Evolutionary conservation across 306 rosid genomes (phyloP).

Genomic region (Pachyrhizus erosus): DNA sequence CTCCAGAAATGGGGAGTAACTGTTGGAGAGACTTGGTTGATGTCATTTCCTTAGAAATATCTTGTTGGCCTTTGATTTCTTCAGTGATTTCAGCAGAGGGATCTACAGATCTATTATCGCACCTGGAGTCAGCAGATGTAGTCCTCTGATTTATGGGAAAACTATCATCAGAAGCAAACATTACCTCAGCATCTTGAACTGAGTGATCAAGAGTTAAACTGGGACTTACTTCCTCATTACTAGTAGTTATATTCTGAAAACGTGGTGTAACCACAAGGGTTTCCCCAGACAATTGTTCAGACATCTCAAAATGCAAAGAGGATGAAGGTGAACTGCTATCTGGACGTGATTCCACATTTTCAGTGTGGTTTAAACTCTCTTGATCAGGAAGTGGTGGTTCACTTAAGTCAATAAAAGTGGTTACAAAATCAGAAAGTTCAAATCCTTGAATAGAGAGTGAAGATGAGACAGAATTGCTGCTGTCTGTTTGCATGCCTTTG

Average conservation of each 20-base stretch:
- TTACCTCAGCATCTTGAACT: constrained; percentile 39
- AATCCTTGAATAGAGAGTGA: constrained; percentile 75
- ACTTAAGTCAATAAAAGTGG: constrained; percentile 64
- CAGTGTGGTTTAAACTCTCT: constrained; percentile 49
- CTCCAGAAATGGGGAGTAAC: constrained; percentile 46
- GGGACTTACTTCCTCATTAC: constrained; percentile 40
- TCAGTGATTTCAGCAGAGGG: constrained; percentile 47
- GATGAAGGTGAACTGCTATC: constrained; percentile 43
- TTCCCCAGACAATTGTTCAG: constrained; percentile 43
- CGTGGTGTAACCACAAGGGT: background rate
- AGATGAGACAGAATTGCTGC: constrained; percentile 76
- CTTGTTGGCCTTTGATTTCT: constrained; percentile 47
- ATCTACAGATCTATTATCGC: constrained; percentile 42
- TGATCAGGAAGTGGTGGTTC: constrained; percentile 50
- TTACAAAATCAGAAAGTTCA: constrained; percentile 74
- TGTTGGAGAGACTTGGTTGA: constrained; percentile 47
- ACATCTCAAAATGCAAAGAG: background rate
- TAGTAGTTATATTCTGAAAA: constrained; percentile 27
- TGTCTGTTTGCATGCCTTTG: constrained; percentile 66
- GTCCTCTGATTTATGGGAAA: constrained; percentile 31
- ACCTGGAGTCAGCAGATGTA: constrained; percentile 31
- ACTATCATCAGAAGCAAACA: constrained; percentile 39
- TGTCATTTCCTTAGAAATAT: constrained; percentile 39
- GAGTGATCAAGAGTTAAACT: constrained; percentile 36
- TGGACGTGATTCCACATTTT: constrained; percentile 48